These are phyloP conservation scores for Phytomonas francai DNA, from an alignment of 208 protist species.

Conservation along the genomic window DNA sequence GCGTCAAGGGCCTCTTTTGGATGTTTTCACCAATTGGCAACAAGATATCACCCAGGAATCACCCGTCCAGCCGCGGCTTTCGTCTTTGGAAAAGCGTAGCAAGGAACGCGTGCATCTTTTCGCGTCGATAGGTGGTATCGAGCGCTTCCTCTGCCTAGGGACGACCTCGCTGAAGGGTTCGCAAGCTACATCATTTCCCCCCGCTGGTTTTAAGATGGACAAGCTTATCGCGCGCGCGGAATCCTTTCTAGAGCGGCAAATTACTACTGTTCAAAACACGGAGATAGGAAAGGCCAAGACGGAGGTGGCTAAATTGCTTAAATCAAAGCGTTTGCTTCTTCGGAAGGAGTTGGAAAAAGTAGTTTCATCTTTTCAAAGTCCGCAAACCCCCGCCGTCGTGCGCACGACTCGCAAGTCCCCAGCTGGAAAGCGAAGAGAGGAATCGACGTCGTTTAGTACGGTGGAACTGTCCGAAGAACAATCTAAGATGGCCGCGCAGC, in stretches of 20 bases:
- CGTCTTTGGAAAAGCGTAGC: background rate
- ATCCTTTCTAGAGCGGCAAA: slow-evolving; percentile 33
- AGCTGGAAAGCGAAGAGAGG: too few species aligned
- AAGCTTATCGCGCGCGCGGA: slow-evolving; percentile 41
- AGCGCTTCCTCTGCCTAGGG: slow-evolving; percentile 76
- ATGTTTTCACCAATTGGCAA: background rate
- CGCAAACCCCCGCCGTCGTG: too few species aligned
- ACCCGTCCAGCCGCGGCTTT: background rate
- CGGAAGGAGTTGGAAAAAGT: too few species aligned
- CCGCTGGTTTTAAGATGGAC: slow-evolving; percentile 52
- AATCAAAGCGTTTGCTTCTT: too few species aligned
- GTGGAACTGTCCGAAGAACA: too few species aligned
- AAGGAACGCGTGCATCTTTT: slow-evolving; percentile 60
- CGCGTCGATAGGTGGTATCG: slow-evolving; percentile 64
- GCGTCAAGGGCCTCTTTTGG: background rate
- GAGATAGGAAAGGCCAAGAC: slow-evolving; percentile 2
- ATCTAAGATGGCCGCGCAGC: slow-evolving; percentile 14
- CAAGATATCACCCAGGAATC: too few species aligned
- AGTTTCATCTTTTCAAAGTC: too few species aligned
- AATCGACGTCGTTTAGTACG: too few species aligned
- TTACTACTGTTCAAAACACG: background rate
- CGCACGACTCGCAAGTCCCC: too few species aligned
- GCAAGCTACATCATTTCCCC: slow-evolving; percentile 48
- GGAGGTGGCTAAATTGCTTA: too few species aligned
- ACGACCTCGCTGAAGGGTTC: slow-evolving; percentile 66